phyloP scores from a whole-genome alignment of 495 filamentous ascomycete genomes.

The Lineolata rhizophorae region DNA sequence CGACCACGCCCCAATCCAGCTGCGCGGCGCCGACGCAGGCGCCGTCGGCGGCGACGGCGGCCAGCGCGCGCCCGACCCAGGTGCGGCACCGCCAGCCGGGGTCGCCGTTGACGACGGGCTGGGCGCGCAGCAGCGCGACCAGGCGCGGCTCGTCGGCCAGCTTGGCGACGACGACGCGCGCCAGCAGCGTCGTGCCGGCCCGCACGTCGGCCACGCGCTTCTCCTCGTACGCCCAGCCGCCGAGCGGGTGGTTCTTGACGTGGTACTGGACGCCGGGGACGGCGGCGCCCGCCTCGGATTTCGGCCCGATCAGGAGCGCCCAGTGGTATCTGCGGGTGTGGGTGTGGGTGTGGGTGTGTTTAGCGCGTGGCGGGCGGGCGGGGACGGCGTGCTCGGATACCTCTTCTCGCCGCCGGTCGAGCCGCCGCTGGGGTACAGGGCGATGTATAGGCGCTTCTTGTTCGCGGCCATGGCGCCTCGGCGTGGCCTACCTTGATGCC shows the following conservation, averaged over 20 bases:
- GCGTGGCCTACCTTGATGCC: too few relatives aligned
- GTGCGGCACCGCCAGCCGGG: constrained; percentile 5
- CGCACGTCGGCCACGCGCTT: constrained; percentile 3
- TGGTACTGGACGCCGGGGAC: constrained; percentile 4
- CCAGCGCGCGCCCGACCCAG: constrained; percentile 5
- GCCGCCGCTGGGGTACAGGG: too few relatives aligned
- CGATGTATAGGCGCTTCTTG: too few relatives aligned
- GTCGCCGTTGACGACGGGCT: constrained; percentile 5
- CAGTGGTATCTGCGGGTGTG: constrained; percentile 8
- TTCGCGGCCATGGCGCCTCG: too few relatives aligned
- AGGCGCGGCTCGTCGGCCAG: constrained; percentile 4
- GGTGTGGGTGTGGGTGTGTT: too few relatives aligned
- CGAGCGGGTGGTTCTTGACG: constrained; percentile 5
- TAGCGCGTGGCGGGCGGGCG: too few relatives aligned
- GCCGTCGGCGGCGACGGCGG: constrained; percentile 4
- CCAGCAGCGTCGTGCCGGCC: constrained; percentile 3
- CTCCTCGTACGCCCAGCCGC: constrained; percentile 6
- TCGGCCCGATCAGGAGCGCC: constrained; percentile 6
- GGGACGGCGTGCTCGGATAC: too few relatives aligned
- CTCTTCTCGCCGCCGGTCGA: too few relatives aligned
- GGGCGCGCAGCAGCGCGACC: constrained; percentile 2
- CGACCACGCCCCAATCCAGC: constrained; percentile 5
- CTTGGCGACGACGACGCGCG: constrained; percentile 5
- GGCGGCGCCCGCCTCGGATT: constrained; percentile 1
- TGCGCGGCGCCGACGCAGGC: constrained; percentile 5